Evolutionary conservation across 345 rosid species (phyloP).

Genomic region (Populus nigra): DNA sequence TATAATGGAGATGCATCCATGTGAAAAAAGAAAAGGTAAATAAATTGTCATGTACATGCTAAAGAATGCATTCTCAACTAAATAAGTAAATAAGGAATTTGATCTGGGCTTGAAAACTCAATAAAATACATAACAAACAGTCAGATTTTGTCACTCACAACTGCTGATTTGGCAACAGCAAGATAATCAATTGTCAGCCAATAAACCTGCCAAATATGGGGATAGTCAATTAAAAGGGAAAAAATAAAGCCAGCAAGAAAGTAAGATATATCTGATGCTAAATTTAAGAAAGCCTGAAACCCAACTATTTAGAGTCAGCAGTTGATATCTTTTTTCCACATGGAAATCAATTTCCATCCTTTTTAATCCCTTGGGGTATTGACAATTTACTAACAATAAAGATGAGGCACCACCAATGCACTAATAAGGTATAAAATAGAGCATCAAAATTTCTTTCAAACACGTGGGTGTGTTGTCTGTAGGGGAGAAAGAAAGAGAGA

Average conservation of each 20-base stretch:
- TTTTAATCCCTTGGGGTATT: not conserved
- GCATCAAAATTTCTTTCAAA: no score
- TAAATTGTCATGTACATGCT: not conserved
- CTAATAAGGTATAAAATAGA: no score
- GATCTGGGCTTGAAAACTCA: not conserved
- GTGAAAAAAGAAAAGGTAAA: not conserved
- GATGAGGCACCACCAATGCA: no score
- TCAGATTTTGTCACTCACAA: conserved; percentile 47
- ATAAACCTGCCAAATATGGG: conserved; percentile 58
- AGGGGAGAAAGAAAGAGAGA: no score
- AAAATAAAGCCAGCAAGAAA: not conserved
- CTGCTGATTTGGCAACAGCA: conserved; percentile 75
- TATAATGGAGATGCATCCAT: conserved; percentile 26
- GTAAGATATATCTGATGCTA: not conserved
- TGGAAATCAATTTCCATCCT: not conserved
- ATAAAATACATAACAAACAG: not conserved
- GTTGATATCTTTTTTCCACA: not conserved
- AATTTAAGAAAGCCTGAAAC: not conserved
- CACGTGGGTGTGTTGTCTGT: no score
- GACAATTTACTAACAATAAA: not conserved
- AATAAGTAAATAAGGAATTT: not conserved
- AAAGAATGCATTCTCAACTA: not conserved
- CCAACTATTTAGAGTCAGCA: not conserved
- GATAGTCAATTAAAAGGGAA: not conserved
- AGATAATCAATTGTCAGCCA: conserved; percentile 92